A percentile compares a stretch with the other conserved stretches of the same genome.
phyloP scores from a whole-genome alignment of 2,329 filamentous ascomycete genomes.

The Lecanicillium sp. region DNA sequence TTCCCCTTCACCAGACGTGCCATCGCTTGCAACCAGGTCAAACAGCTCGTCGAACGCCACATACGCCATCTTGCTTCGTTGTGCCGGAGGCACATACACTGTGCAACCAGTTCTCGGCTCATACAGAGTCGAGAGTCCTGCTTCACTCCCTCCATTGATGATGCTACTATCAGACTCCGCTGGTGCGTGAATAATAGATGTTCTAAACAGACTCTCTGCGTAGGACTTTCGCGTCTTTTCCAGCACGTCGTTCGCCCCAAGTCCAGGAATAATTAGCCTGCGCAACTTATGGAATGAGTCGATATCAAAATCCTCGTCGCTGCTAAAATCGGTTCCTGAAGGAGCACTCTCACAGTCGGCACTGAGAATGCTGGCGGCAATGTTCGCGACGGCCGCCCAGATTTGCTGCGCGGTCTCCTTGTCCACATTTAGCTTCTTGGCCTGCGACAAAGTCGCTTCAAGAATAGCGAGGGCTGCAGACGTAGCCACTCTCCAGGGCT shows the following conservation, averaged over 20 bases:
- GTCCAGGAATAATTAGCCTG: constrained; percentile 62
- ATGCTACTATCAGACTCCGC: constrained; percentile 44
- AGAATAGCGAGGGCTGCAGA: constrained; percentile 62
- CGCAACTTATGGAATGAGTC: constrained; percentile 61
- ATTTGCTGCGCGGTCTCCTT: constrained; percentile 44
- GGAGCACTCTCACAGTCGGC: constrained; percentile 49
- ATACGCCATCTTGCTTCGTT: constrained; percentile 67
- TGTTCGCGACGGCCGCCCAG: constrained; percentile 62
- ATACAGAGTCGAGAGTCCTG: constrained; percentile 53
- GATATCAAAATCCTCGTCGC: constrained; percentile 79
- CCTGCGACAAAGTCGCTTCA: constrained; percentile 53
- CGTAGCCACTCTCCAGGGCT: constrained; percentile 77
- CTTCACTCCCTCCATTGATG: constrained; percentile 37
- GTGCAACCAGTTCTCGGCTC: constrained; percentile 64
- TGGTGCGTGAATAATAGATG: constrained; percentile 70
- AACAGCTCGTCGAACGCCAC: constrained; percentile 76
- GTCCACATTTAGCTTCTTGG: constrained; percentile 42
- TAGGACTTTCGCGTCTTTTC: constrained; percentile 63
- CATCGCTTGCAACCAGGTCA: constrained; percentile 50
- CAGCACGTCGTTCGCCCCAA: constrained; percentile 59
- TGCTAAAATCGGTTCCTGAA: constrained; percentile 39
- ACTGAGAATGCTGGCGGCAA: constrained; percentile 61
- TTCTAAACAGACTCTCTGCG: constrained; percentile 68
- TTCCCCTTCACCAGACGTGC: too few species aligned
- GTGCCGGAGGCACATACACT: constrained; percentile 54